Evolutionary conservation across 805 yeast genomes (phyloP), one percentile per base, ranked within the genome.

Genomic region (Hemisphaericaspora nanyangensis): DNA sequence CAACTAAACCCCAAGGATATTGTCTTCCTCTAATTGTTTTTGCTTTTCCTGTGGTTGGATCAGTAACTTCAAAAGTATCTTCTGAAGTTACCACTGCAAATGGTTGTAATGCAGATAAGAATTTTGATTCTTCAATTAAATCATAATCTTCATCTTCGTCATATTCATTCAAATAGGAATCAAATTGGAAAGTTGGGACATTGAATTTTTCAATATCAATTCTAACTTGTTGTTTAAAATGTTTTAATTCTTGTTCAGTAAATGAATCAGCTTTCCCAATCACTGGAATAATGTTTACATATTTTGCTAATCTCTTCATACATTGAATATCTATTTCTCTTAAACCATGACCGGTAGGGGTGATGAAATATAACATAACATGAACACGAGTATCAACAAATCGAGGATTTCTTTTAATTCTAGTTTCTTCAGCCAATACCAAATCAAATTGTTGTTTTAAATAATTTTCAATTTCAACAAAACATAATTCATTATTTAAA

Each of bases 231-330:
- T 72, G 64, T 56, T 82, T 84, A 61, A 84, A 85, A 28, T 58
- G 62, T 32, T 53, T 52, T 49, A 85, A 66, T 59, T 90, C 96
- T 2, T 72, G 57, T 17, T 70, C 71, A 0, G 95, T 86, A 49
- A 87, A 68, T 2, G 87, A 71, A 58, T 90, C 97, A 3, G 95
- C 80, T 52, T 85, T 83, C 27, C 85, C 77, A 42, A 90, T 76
- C 18, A 89, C 80, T 2, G 97, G 96, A 31, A 90, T 77, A 18
- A 91, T 73, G 62, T 90, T 90, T 16, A 85, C 95, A 47, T 80
- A 77, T 17, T 76, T 70, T 12, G 90, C 76, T 37, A 90, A 69
- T 34, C 73, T 68, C 49, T 70, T 77, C 82, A 90, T 85, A 38
- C 85, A 70, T 46, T 73, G 75, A 27, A 84, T 70, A 56, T 91